phyloP scores from a whole-genome alignment of 2,329 filamentous ascomycete species.

The Ceratocystis diversiconidia region DNA sequence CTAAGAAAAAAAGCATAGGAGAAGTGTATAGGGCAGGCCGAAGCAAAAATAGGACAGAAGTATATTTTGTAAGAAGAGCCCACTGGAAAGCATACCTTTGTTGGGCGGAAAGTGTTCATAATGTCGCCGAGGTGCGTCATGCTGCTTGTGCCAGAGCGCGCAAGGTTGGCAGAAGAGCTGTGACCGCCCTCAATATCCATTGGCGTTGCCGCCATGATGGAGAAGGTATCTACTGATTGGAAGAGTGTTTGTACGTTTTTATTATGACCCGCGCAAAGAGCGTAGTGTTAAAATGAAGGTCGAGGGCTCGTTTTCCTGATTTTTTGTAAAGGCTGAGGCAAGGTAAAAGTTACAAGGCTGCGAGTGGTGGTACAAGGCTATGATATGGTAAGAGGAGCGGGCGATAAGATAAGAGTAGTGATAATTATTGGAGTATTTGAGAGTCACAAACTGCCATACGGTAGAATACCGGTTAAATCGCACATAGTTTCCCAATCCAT shows the following conservation, averaged over 20 bases:
- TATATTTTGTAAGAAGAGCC: too few relatives aligned
- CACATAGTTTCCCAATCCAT: too few relatives aligned
- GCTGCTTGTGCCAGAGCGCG: constrained; percentile 32
- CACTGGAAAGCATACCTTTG: constrained; percentile 43
- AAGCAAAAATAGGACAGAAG: too few relatives aligned
- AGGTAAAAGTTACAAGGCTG: not conserved
- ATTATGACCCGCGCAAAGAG: not conserved
- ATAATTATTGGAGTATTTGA: not conserved
- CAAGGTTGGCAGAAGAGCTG: constrained; percentile 36
- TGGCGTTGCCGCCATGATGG: constrained; percentile 36
- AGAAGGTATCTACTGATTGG: not conserved
- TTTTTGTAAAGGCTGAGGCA: not conserved
- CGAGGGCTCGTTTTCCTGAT: not conserved
- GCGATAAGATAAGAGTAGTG: not conserved
- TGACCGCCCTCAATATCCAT: constrained; percentile 42
- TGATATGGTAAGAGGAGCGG: not conserved
- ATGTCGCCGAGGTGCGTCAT: constrained; percentile 63
- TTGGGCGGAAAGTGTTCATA: constrained; percentile 62
- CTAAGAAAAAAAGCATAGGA: not conserved
- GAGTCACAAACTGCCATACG: not conserved
- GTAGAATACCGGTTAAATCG: too few relatives aligned
- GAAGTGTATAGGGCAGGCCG: not conserved
- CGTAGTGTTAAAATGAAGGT: not conserved
- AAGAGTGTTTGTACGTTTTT: not conserved
- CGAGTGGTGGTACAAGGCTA: not conserved